Conservation (phyloP, 129 eudicot genomes). For the Helianthus annuus region HanXRQr2.0-SUNRISE NC_035440.2:152529043-152529542, state of each 20-base stretch:
- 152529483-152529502: not conserved
- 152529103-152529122: not conserved
- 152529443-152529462: not conserved
- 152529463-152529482: not conserved
- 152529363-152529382: not conserved
- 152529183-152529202: constrained; percentile 19
- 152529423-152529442: constrained; percentile 17
- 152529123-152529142: constrained; percentile 14
- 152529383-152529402: constrained; percentile 5
- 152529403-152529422: constrained; percentile 14
- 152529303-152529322: not conserved
- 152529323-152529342: not conserved
- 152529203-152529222: constrained; percentile 17
- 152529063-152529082: constrained; percentile 16
- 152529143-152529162: constrained; percentile 5
- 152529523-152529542: constrained; percentile 40
- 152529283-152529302: constrained; percentile 4
- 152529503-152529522: constrained; percentile 47
- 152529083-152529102: not conserved
- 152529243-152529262: not conserved
- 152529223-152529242: not conserved
- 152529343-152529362: not conserved
- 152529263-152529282: not conserved
- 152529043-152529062: constrained; percentile 22
- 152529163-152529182: not conserved